Percentiles rank a stretch among this genome's conserved stretches.
Evolutionary conservation across 345 rosid species (phyloP).

Genomic region (Hirschfeldia incana): DNA sequence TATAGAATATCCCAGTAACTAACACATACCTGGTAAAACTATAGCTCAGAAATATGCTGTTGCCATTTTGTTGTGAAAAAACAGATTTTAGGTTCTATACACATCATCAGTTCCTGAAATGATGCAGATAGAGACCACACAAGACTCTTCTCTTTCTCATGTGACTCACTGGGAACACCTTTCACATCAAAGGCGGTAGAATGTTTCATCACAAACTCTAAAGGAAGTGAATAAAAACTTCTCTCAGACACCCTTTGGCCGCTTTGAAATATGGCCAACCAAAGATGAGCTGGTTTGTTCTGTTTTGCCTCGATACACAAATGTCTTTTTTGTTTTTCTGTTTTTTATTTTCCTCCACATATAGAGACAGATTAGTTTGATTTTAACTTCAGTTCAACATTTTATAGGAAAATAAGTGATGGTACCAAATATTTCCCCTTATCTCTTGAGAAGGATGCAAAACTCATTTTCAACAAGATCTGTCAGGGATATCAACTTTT

Average conservation of each 20-base stretch:
- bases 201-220: conserved; percentile 59
- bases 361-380: conserved; percentile 2
- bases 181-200: conserved; percentile 24
- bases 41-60: background rate
- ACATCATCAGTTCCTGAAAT: background rate
- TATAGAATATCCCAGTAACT: background rate
- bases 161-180: conserved; percentile 31
- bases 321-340: background rate
- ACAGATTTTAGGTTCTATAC: background rate
- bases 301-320: background rate
- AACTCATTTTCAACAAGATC: conserved; percentile 15
- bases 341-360: conserved; percentile 27
- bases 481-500: no score
- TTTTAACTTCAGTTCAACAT: background rate
- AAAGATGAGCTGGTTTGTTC: conserved; percentile 34
- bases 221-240: conserved; percentile 47
- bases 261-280: conserved; percentile 24
- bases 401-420: background rate
- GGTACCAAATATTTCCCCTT: conserved; percentile 20
- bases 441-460: conserved; percentile 8
- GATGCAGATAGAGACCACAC: background rate
- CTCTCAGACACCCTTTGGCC: conserved; percentile 53
- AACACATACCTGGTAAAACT: background rate
- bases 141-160: conserved; percentile 14
- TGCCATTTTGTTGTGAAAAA: background rate